These are phyloP conservation scores for Beauveria scarabaeidicola DNA, from an alignment of 2,329 filamentous ascomycete genomes.

Conservation along the genomic window DNA sequence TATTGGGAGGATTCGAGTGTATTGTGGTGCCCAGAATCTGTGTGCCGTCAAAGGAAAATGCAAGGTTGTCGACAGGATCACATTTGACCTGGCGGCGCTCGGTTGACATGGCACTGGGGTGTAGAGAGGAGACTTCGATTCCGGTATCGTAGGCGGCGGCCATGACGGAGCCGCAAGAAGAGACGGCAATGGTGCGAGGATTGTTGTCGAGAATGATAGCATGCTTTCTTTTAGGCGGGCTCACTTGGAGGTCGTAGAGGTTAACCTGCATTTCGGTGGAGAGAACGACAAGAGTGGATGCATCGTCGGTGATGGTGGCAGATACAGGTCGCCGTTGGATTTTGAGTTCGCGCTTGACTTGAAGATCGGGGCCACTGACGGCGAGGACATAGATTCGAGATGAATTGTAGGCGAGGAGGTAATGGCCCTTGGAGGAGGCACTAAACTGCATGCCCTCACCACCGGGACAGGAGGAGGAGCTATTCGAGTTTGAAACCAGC, in stretches of 20 bases:
- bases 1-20: constrained; percentile 54
- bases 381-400: constrained; percentile 76
- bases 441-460: constrained; percentile 82
- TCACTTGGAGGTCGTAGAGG: constrained; percentile 62
- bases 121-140: constrained; percentile 78
- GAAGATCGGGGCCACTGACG: constrained; percentile 48
- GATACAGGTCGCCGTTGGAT: constrained; percentile 67
- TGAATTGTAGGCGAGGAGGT: constrained; percentile 74
- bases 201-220: constrained; percentile 71
- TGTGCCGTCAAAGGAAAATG: constrained; percentile 70
- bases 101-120: constrained; percentile 51
- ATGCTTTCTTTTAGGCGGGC: constrained; percentile 61
- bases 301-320: constrained; percentile 72
- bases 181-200: constrained; percentile 70
- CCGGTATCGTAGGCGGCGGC: constrained; percentile 79
- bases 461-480: constrained; percentile 72
- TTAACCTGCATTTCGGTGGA: constrained; percentile 79
- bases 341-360: constrained; percentile 69
- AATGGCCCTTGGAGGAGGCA: constrained; percentile 65
- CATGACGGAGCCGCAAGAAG: constrained; percentile 71
- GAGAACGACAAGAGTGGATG: constrained; percentile 65
- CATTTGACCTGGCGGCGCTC: constrained; percentile 72
- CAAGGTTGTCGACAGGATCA: constrained; percentile 62
- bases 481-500: constrained; percentile 74
- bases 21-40: constrained; percentile 70